These are phyloP conservation scores for Nyssa sinensis DNA, from an alignment of 148 eudicot species.

Conservation along the genomic window DNA sequence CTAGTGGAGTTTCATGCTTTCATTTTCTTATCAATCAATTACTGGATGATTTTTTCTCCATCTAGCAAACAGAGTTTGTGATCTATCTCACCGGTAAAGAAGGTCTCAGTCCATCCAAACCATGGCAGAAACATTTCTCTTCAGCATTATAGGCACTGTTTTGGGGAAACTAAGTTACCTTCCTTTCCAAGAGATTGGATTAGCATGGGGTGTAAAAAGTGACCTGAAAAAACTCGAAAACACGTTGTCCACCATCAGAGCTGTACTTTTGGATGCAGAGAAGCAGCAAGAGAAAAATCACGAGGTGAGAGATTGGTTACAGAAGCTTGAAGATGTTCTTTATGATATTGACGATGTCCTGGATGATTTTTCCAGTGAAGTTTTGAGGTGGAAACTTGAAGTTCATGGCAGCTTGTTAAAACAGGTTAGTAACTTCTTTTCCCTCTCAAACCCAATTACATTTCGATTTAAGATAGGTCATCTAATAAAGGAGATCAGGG, in stretches of 20 bases:
- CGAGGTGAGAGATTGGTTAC: not conserved
- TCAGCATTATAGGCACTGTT: not conserved
- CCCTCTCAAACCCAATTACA: not conserved
- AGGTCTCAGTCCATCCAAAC: too few species aligned
- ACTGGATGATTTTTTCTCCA: too few species aligned
- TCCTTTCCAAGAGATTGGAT: not conserved
- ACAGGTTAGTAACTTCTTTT: constrained; percentile 17
- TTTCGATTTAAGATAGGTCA: constrained; percentile 7
- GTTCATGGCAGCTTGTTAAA: not conserved
- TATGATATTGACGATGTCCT: constrained; percentile 32
- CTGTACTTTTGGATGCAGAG: constrained; percentile 21
- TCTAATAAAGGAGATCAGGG: constrained; percentile 10
- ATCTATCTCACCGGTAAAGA: too few species aligned
- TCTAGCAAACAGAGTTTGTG: too few species aligned
- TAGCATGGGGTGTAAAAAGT: not conserved
- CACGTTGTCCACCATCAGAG: constrained; percentile 11
- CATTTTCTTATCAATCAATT: too few species aligned
- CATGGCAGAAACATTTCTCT: not conserved
- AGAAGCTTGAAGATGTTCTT: constrained; percentile 20
- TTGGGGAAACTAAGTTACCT: not conserved
- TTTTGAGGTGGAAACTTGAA: not conserved
- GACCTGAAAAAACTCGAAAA: not conserved
- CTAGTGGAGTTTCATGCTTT: too few species aligned
- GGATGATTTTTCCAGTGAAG: constrained; percentile 22
- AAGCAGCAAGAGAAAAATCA: not conserved